Base-by-base conservation (phyloP, 257 asterid species). In the Gentiana straminea region DNA sequence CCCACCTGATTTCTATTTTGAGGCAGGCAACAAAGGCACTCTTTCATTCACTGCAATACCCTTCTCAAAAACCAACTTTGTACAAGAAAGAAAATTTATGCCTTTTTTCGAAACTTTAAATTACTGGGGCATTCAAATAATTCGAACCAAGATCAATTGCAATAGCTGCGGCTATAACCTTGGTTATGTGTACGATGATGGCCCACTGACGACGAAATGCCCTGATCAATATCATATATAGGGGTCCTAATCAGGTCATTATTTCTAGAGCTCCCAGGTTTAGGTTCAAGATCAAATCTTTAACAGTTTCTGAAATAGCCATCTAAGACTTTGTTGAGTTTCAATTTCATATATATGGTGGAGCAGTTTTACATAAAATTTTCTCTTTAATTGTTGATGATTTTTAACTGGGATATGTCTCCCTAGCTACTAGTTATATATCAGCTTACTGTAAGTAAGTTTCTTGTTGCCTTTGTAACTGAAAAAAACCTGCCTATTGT, bases 111-210 rank as follows among this genome's bases (percentile, higher is more conserved):
- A 90, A 68, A 86, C 95, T 6, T 4, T 90, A 0, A 78, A 90
- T 60, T 90, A 90, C 43, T 90, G 98, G 98, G 96, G 96, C 1
- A 84, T 90, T 39, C 96, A 90, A 13, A 73, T 94, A 72, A 80
- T 76, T 34, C 81, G 95, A 56, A 77, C 86, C 75, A 87, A 69
- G 66, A 86, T 90, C 69, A 76, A 65, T 74, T 90, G 98, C 63
- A 76, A 70, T 46, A 69, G 79, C 71, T 90, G 96, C 68, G 85
- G 81, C 41, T 74, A 64, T 52, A 70, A 79, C 5, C 78, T 86
- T 9, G 96, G 96, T 2, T 66, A 90, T 70, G 67, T 86, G 35
- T 90, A 90, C 75, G 96, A 90, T 54, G 97, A 86, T 35, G 97
- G 96, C 13, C 82, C 90, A 37, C 94, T 96, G 54, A 68, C 80